A percentile compares a stretch with the other conserved stretches of the same genome.
Evolutionary conservation across 2,329 filamentous ascomycete genomes (phyloP).

Genomic region (Sarocladiaceae sp.): DNA sequence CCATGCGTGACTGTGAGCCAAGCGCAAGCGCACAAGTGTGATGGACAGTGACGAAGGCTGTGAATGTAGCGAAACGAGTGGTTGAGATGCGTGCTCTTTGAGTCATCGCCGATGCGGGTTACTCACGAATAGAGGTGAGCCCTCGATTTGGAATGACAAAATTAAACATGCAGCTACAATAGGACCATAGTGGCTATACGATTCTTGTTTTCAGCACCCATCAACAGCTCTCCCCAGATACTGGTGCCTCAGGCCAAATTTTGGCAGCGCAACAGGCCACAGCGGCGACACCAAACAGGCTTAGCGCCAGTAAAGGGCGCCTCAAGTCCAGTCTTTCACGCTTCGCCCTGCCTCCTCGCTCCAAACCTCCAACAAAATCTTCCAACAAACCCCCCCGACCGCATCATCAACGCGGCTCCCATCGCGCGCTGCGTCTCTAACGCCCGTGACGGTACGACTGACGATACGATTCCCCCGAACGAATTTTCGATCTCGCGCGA

Average conservation of each 20-base stretch:
- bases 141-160: neutral
- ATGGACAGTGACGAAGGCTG: too few relatives aligned
- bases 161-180: neutral
- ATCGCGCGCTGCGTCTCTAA: slow-evolving; percentile 33
- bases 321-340: slow-evolving; percentile 38
- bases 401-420: slow-evolving; percentile 48
- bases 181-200: neutral
- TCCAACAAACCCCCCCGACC: slow-evolving; percentile 26
- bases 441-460: slow-evolving; percentile 19
- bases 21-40: too few relatives aligned
- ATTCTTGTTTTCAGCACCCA: neutral
- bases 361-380: slow-evolving; percentile 38
- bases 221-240: neutral
- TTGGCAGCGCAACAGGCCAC: slow-evolving; percentile 7
- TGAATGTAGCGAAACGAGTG: slow-evolving; percentile 1
- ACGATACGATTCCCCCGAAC: slow-evolving; percentile 25
- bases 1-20: neutral
- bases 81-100: neutral
- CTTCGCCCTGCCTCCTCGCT: slow-evolving; percentile 30
- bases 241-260: slow-evolving; percentile 20
- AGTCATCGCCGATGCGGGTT: slow-evolving; percentile 7
- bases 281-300: slow-evolving; percentile 16
- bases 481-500: slow-evolving; percentile 29
- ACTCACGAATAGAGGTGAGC: slow-evolving; percentile 2
- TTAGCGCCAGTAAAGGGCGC: slow-evolving; percentile 24